phyloP scores from a whole-genome alignment of 1,284 basidiomycete genomes.

The Melampsora larici-populina region DNA sequence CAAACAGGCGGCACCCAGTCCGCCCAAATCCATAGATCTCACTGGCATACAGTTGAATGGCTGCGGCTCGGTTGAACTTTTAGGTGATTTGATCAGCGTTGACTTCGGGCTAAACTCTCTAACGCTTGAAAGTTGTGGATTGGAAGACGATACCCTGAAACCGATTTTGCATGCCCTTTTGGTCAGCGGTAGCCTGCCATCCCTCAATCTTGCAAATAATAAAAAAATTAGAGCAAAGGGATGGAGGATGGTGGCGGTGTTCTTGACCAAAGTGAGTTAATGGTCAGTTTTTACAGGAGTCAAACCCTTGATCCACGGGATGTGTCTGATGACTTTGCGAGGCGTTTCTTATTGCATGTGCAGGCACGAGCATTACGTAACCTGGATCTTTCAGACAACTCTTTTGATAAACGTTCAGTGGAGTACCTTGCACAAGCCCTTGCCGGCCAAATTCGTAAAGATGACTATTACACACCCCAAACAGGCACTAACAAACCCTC shows the following conservation, averaged over 20 bases:
- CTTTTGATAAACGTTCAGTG: slow-evolving; percentile 74
- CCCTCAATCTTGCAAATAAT: slow-evolving; percentile 82
- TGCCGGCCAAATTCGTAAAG: slow-evolving; percentile 45
- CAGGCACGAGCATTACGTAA: slow-evolving; percentile 74
- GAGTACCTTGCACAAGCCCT: slow-evolving; percentile 73
- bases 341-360: not conserved
- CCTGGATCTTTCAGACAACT: slow-evolving; percentile 82
- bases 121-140: slow-evolving; percentile 71
- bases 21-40: slow-evolving; percentile 67
- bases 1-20: slow-evolving; percentile 60
- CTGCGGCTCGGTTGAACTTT: slow-evolving; percentile 66
- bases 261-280: slow-evolving; percentile 65
- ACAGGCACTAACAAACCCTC: not conserved
- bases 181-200: slow-evolving; percentile 74
- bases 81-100: slow-evolving; percentile 81
- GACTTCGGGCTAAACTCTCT: slow-evolving; percentile 83
- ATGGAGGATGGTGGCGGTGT: slow-evolving; percentile 77
- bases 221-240: slow-evolving; percentile 71
- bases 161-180: slow-evolving; percentile 85
- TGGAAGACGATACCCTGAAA: slow-evolving; percentile 80
- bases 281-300: not conserved
- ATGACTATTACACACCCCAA: not conserved
- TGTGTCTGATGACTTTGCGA: slow-evolving; percentile 6
- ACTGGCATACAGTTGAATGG: slow-evolving; percentile 69
- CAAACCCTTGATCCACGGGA: not conserved